These are phyloP conservation scores for Diversispora eburnea DNA, from an alignment of 192 early-diverging fungal species.

Conservation along the genomic window DNA sequence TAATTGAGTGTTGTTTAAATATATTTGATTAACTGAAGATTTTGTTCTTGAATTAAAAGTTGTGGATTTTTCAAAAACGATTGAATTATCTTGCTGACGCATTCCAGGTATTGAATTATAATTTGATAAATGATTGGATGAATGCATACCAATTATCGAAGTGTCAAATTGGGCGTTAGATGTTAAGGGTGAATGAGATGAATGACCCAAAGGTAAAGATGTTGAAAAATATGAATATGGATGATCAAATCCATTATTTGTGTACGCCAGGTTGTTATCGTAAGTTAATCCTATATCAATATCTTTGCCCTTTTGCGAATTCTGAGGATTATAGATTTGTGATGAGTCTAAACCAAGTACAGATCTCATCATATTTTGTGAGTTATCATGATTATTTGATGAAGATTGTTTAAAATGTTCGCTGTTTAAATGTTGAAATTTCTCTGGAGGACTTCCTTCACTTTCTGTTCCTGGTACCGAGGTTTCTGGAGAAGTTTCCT, in stretches of 20 bases:
- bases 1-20: too few relatives aligned
- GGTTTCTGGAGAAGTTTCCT: background rate
- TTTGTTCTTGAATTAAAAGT: background rate
- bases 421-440: background rate
- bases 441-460: conserved; percentile 1
- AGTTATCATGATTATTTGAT: background rate
- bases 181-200: background rate
- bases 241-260: background rate
- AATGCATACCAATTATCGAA: background rate
- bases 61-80: too few relatives aligned
- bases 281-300: background rate
- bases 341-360: background rate
- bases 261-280: background rate
- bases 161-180: background rate
- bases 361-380: background rate
- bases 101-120: background rate
- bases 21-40: background rate
- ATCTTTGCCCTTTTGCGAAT: background rate
- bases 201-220: background rate
- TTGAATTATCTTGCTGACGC: too few relatives aligned
- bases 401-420: background rate
- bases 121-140: background rate
- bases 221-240: conserved; percentile 11
- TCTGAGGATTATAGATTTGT: background rate
- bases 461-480: conserved; percentile 8